Conservation (phyloP, 805 yeast genomes). For the Candida khao-thaluensis region DNA sequence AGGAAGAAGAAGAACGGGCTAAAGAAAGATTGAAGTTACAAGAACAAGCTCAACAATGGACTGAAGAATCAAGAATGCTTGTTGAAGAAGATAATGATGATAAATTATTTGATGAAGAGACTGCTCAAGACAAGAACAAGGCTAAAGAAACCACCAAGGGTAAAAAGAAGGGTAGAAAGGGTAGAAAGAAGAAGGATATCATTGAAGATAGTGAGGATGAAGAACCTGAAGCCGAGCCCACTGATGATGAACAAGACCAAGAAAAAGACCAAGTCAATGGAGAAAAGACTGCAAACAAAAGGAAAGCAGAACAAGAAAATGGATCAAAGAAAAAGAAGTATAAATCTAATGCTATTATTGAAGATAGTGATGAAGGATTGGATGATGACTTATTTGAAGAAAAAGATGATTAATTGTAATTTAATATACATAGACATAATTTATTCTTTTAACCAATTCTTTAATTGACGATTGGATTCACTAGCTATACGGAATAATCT, state of each 20-base stretch:
- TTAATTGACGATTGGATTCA: constrained; percentile 43
- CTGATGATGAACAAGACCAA: neutral
- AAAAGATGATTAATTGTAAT: constrained; percentile 17
- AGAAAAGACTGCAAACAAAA: neutral
- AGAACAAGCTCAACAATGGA: constrained; percentile 54
- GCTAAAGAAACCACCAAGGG: neutral
- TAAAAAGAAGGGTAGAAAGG: constrained; percentile 25
- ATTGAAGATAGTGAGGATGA: constrained; percentile 37
- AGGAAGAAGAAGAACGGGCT: constrained; percentile 44
- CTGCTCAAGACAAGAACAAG: constrained; percentile 19
- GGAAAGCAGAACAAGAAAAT: constrained; percentile 5
- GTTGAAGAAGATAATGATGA: constrained; percentile 40
- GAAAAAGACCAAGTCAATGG: constrained; percentile 5
- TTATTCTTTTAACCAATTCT: constrained; percentile 34
- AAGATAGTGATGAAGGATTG: constrained; percentile 51
- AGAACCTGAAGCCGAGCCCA: constrained; percentile 5
- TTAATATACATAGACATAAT: neutral
- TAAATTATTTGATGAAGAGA: constrained; percentile 36
- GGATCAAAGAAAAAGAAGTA: constrained; percentile 24
- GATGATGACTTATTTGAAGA: constrained; percentile 31
- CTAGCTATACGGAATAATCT: constrained; percentile 53
- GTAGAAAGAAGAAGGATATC: constrained; percentile 28
- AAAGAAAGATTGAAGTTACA: constrained; percentile 47
- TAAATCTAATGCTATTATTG: constrained; percentile 31
- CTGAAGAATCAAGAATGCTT: constrained; percentile 39